Evolutionary conservation across 116 monocot species (phyloP), one percentile per base, ranked within the genome.

Genomic region (Zostera marina): DNA sequence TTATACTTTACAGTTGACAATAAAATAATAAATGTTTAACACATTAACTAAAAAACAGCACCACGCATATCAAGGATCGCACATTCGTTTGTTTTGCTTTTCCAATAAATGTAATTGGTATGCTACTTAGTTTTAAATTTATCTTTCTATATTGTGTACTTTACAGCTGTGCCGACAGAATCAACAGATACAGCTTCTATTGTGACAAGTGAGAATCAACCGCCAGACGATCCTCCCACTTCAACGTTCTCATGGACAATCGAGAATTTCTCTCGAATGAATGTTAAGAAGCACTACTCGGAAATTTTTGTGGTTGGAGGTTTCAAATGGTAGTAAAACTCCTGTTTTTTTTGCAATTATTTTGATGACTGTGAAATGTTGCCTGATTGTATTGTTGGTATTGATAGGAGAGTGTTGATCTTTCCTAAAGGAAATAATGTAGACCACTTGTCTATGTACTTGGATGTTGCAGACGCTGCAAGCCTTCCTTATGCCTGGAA

Each of bases 381-480:
- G 6, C 42, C 51, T 52, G 46, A 52, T 52, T 49, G 40, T 17
- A 14, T 12, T 52, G 32, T 52, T 32, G 22, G n/a, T 53, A 9
- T 61, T 81, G 48, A 14, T 63, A 98, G 98, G 98, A 73, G 98
- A 25, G 72, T 98, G 54, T 66, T 98, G 66, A 81, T 98, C 51
- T 98, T 98, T 60, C 98, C 98, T 7, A 98, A 98, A 73, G 98
- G 98, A 42, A 98, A 98, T 61, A 98, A 98, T 69, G 98, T 98
- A 9, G 98, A 98, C 20, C 85, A 90, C 56, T 68, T 90, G 64
- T 98, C 98, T 17, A 98, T 98, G 82, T 98, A 98, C 60, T 62
- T 98, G 60, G 98, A 98, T 70, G 98, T 98, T 71, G 98, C 98
- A 43, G 98, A 98, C 59, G 80, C 90, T 5, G 48, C 72, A 3